Percentiles rank a stretch among this genome's conserved stretches.
These are phyloP conservation scores for Globisporangium megalacanthum DNA, from an alignment of 352 stramenopile genomes.

Conservation along the genomic window DNA sequence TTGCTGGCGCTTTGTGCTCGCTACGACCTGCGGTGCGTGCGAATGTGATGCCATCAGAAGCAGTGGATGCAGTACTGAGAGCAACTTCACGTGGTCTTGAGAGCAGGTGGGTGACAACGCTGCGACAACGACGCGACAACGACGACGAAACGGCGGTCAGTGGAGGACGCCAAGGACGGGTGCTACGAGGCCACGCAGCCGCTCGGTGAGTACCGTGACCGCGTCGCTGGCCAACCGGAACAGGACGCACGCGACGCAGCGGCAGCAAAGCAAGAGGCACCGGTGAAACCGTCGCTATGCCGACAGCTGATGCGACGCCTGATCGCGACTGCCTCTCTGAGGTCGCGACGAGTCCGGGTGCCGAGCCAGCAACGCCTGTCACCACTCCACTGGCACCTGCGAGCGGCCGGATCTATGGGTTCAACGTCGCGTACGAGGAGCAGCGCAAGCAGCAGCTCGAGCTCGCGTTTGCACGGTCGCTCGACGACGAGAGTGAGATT, in stretches of 20 bases:
- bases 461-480: conserved; percentile 49
- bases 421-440: conserved; percentile 65
- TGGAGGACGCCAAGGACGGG: conserved; percentile 71
- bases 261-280: not conserved
- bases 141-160: conserved; percentile 20
- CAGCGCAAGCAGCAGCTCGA: conserved; percentile 70
- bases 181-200: conserved; percentile 58
- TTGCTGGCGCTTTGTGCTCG: conserved; percentile 43
- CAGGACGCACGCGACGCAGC: not conserved
- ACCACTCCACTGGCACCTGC: not conserved
- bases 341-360: too few relatives aligned
- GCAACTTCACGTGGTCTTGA: not conserved
- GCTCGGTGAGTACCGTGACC: conserved; percentile 27
- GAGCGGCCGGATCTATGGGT: conserved; percentile 33
- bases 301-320: not conserved
- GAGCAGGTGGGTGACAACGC: conserved; percentile 51
- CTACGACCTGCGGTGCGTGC: conserved; percentile 37
- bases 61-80: not conserved
- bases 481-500: conserved; percentile 65
- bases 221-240: not conserved
- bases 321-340: not conserved
- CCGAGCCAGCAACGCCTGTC: not conserved
- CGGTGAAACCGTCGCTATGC: not conserved
- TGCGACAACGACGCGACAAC: conserved; percentile 30
- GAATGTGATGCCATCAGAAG: not conserved